Evolutionary conservation across 108 stramenopile species (phyloP), one percentile per base, ranked within the genome.

Genomic region (Nannochloropsis salina): DNA sequence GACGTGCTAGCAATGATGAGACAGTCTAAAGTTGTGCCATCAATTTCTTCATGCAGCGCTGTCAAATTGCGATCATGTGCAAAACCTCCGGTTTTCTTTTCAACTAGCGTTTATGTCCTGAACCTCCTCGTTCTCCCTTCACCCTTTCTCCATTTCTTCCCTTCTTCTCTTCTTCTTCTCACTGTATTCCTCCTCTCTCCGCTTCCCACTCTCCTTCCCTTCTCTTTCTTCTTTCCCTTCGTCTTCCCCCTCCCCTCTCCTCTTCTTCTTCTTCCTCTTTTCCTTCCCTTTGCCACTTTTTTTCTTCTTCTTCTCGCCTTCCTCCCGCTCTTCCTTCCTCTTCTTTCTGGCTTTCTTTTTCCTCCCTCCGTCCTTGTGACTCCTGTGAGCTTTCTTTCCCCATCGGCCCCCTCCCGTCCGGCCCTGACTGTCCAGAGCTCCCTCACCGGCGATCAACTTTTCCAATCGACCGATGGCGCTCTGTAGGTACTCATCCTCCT

Each of bases 201-300:
- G 20, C 6, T 74, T 74, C 2, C n/a, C 15, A n/a, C 4, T 8
- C 61, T 74, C n/a, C 61, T 6, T 74, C 61, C 15, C 61, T 74
- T n/a, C n/a, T 74, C 61, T 74, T 74, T 74, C n/a, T 74, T n/a
- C 15, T 74, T 74, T n/a, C 61, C n/a, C 4, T 74, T 74, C 61
- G 15, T 8, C 61, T 74, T 4, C 15, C 3, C 3, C n/a, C 61
- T n/a, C 15, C 61, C 4, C 6, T 74, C 61, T 6, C 0, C 15
- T 6, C 4, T 74, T 15, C 8, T 6, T 74, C 61, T n/a, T 74
- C n/a, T n/a, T 74, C 61, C 8, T 10, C 47, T 10, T 6, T n/a
- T 8, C n/a, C 61, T 8, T 6, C n/a, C 61, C n/a, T n/a, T n/a
- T 6, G 3, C 61, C n/a, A 15, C 6, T 74, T n/a, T 8, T 74